Percentiles rank a stretch among this genome's conserved stretches.
phyloP scores from a whole-genome alignment of 352 stramenopile genomes.

The Globisporangium megalacanthum region DNA sequence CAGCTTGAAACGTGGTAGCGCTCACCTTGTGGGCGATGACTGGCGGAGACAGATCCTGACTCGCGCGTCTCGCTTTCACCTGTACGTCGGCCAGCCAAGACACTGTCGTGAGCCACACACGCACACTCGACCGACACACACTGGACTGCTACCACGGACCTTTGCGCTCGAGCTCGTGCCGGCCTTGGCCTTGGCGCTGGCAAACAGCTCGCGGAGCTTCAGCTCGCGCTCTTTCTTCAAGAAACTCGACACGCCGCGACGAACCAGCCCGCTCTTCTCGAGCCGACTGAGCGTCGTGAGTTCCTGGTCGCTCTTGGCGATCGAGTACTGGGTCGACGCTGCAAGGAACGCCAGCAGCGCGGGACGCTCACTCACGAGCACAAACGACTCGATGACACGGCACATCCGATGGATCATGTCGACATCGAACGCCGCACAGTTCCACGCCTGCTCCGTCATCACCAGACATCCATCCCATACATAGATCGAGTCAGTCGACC shows the following conservation, averaged over 20 bases:
- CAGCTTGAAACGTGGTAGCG: not conserved
- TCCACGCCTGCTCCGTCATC: slow-evolving; percentile 41
- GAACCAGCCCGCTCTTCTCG: slow-evolving; percentile 28
- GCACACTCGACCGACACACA: not conserved
- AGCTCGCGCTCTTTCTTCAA: slow-evolving; percentile 17
- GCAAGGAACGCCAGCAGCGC: slow-evolving; percentile 24
- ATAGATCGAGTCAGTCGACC: not conserved
- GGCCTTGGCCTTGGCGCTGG: slow-evolving; percentile 4
- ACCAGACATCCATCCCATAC: not conserved
- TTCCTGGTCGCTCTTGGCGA: slow-evolving; percentile 34
- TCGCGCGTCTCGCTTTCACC: slow-evolving; percentile 5
- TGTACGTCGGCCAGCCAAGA: not conserved
- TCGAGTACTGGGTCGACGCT: slow-evolving; percentile 23
- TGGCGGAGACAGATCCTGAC: slow-evolving; percentile 6
- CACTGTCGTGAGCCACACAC: not conserved
- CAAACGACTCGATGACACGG: slow-evolving; percentile 33
- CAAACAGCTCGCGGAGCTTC: slow-evolving; percentile 3
- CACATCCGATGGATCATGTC: slow-evolving; percentile 42
- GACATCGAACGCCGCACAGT: slow-evolving; percentile 41
- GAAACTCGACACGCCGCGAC: slow-evolving; percentile 14
- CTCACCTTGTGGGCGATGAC: slow-evolving; percentile 3
- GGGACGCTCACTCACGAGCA: slow-evolving; percentile 20
- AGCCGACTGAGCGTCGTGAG: slow-evolving; percentile 27
- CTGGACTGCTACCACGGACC: slow-evolving; percentile 1
- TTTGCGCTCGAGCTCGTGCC: not conserved